Percentiles rank a stretch among this genome's conserved stretches.
Evolutionary conservation across 73 alveolate species (phyloP).

Genomic region (Tetrahymena elliotti): DNA sequence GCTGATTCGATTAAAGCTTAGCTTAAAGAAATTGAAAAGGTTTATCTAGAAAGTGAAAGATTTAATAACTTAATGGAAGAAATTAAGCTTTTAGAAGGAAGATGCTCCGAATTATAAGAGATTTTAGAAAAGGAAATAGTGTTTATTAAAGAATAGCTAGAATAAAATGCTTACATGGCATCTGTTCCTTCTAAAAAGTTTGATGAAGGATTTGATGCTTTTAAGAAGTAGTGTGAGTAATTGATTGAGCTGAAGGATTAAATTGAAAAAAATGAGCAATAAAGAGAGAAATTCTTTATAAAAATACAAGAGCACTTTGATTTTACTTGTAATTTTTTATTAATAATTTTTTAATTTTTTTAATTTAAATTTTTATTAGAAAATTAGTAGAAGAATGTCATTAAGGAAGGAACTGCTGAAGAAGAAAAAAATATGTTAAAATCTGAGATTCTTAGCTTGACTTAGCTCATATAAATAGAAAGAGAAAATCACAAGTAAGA

Average conservation of each 20-base stretch:
- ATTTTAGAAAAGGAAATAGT: background rate
- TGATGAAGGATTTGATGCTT: background rate
- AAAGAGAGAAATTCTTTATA: background rate
- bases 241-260: background rate
- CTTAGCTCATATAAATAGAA: background rate
- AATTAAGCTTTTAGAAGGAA: background rate
- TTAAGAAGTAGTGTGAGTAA: background rate
- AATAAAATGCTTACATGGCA: background rate
- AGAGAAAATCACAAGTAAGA: background rate
- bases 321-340: background rate
- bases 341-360: background rate
- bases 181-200: background rate
- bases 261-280: background rate
- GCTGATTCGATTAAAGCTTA: background rate
- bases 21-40: background rate
- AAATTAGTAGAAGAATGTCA: background rate
- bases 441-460: background rate
- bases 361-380: background rate
- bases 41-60: background rate
- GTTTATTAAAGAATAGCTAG: background rate
- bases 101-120: background rate
- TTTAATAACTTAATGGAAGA: background rate
- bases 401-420: background rate
- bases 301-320: background rate
- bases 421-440: background rate